Percentiles rank a stretch among this genome's conserved stretches.
Conservation (phyloP, 176 grass and related monocot genomes). For the Paspalum notatum region DNA sequence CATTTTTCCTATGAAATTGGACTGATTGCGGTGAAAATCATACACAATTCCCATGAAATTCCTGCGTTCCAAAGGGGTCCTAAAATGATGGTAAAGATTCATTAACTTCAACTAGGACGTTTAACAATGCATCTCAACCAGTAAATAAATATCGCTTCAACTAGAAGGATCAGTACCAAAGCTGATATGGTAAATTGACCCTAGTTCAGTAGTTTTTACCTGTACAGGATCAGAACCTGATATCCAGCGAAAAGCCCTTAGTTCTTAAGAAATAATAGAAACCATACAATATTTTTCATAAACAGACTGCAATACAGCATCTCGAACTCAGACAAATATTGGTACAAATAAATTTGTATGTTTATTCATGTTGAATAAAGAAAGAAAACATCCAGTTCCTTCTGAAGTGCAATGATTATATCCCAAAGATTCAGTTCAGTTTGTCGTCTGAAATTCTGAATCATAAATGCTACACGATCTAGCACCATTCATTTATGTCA, state of each 20-base stretch:
- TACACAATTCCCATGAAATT: no score
- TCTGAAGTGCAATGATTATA: not conserved
- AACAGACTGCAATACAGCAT: not conserved
- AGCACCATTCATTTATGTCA: not conserved
- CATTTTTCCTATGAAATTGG: no score
- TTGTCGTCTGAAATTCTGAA: not conserved
- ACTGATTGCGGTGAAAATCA: no score
- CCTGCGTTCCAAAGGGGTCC: no score
- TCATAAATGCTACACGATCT: not conserved
- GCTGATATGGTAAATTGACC: not conserved
- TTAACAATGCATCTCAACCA: not conserved
- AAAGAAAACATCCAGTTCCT: not conserved
- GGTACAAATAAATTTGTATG: not conserved
- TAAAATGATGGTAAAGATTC: not conserved
- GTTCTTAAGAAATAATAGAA: not conserved
- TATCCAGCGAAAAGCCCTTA: not conserved
- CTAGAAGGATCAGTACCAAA: slow-evolving; percentile 21
- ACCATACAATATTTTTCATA: not conserved
- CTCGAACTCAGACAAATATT: slow-evolving; percentile 14
- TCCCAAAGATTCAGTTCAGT: not conserved
- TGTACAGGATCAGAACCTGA: not conserved
- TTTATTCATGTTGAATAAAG: slow-evolving; percentile 11
- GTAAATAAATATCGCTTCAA: not conserved
- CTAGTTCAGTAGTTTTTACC: not conserved
- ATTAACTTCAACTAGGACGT: not conserved